Base-by-base conservation (phyloP, 108 stramenopile species). In the Stephanodiscus triporus region DNA sequence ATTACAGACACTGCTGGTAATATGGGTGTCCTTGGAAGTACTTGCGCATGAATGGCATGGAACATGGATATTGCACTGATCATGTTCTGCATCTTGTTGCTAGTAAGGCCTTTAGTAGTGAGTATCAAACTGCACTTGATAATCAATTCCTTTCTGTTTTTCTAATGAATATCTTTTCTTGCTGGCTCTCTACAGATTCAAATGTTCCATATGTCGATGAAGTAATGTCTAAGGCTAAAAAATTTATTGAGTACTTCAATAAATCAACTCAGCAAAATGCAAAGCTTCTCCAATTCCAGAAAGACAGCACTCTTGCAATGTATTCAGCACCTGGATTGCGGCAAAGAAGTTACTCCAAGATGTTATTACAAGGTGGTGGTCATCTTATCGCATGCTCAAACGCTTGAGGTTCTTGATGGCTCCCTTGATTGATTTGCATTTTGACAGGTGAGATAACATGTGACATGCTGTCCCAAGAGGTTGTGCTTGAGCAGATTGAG, bases 361-460 rank as follows among this genome's bases (percentile, higher is more conserved):
- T 59, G 10, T 29, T 17, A 7, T 59, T 32, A 59, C 58, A 19
- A 29, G 58, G 30, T 37, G 58, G 58, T 59, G 58, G 58, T 59
- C 58, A 37, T 34, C 58, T 24, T 59, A 59, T 36, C 34, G 32
- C 4, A 36, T 17, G 30, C 9, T 59, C 1, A 59, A 36, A 36
- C 0, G 58, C n/a, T 10, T 36, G 30, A 29, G 58, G 8, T 36
- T 16, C 30, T 17, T 59, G 27, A 29, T 17, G 8, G 4, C 16
- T 0, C 34, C 58, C 58, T 7, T 59, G 4, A 17, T 36, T 1
- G 10, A 14, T 29, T 59, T 59, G 7, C 16, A 17, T 27, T 10
- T 34, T 9, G 34, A 34, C 16, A 36, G n/a, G n/a, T n/a, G 30
- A 59, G 30, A 36, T 59, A 13, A 59, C 27, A 32, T 59, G 58